phyloP scores from a whole-genome alignment of 768 basidiomycete genomes.

The Calocybe gangraenosa region DNA sequence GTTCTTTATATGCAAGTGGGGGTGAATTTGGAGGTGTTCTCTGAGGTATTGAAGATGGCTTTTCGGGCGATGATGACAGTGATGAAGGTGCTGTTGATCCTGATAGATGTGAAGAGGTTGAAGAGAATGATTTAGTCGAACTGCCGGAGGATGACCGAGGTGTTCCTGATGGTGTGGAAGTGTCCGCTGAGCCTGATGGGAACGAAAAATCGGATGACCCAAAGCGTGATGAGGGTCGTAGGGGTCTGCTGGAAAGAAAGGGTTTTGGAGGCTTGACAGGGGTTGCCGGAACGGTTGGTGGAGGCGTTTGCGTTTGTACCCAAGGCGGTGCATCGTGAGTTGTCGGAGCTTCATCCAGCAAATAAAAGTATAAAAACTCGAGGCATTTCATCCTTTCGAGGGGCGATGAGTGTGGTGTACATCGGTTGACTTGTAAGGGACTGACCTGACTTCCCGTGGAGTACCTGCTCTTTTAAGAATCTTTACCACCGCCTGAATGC shows the following conservation, averaged over 20 bases:
- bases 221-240: conserved; percentile 34
- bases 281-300: conserved; percentile 35
- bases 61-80: conserved; percentile 41
- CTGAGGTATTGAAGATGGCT: conserved; percentile 22
- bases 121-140: conserved; percentile 37
- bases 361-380: conserved; percentile 93
- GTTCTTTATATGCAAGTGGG: conserved; percentile 20
- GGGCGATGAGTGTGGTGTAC: background rate
- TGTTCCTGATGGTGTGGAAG: conserved; percentile 23
- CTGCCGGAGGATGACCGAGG: conserved; percentile 40
- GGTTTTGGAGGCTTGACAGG: conserved; percentile 38
- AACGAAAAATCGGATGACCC: conserved; percentile 34
- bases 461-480: conserved; percentile 83
- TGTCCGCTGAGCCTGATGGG: conserved; percentile 8
- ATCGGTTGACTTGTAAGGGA: background rate
- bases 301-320: conserved; percentile 16
- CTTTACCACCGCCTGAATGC: conserved; percentile 81
- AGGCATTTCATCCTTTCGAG: conserved; percentile 85
- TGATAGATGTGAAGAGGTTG: conserved; percentile 38
- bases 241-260: conserved; percentile 31
- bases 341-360: conserved; percentile 70
- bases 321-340: conserved; percentile 13
- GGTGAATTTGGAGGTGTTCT: conserved; percentile 24
- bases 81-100: conserved; percentile 35
- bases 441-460: conserved; percentile 83